Evolutionary conservation across 768 basidiomycete species (phyloP).

Genomic region (Lentinula aciculospora): DNA sequence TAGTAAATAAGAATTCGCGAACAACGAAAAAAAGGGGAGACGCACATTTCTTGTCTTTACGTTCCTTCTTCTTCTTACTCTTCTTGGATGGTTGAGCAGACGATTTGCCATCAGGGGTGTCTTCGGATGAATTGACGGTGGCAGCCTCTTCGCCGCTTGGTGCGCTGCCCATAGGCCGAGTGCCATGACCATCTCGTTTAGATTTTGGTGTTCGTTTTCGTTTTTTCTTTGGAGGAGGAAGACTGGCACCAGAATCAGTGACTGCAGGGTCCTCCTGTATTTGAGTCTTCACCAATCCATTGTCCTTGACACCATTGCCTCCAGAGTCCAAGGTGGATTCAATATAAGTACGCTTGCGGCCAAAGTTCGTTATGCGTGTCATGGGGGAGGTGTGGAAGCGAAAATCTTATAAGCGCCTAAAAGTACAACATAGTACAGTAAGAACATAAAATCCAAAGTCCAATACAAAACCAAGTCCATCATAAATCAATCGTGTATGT

Average conservation of each 20-base stretch:
- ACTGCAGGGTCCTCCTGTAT: not conserved
- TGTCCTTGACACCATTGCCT: constrained; percentile 12
- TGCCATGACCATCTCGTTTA: constrained; percentile 30
- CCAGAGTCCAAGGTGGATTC: constrained; percentile 48
- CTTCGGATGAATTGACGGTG: not conserved
- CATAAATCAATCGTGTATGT: no score
- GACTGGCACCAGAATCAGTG: constrained; percentile 8
- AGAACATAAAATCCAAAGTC: no score
- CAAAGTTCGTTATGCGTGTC: constrained; percentile 73
- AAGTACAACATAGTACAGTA: not conserved
- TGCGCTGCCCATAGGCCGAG: constrained; percentile 6
- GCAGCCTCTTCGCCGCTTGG: not conserved
- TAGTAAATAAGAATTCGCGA: constrained; percentile 13
- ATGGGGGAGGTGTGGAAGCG: constrained; percentile 26
- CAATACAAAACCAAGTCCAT: not conserved
- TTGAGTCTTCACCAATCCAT: constrained; percentile 9
- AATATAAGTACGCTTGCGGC: constrained; percentile 67
- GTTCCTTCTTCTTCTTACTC: constrained; percentile 11
- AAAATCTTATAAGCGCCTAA: constrained; percentile 32
- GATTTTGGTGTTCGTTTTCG: constrained; percentile 49
- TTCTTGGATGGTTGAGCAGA: constrained; percentile 8
- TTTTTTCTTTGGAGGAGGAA: constrained; percentile 47
- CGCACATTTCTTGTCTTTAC: constrained; percentile 6
- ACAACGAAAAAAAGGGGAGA: not conserved
- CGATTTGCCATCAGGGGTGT: constrained; percentile 2